Conservation (phyloP, 352 stramenopile species). For the Aphanomyces euteiches region DNA sequence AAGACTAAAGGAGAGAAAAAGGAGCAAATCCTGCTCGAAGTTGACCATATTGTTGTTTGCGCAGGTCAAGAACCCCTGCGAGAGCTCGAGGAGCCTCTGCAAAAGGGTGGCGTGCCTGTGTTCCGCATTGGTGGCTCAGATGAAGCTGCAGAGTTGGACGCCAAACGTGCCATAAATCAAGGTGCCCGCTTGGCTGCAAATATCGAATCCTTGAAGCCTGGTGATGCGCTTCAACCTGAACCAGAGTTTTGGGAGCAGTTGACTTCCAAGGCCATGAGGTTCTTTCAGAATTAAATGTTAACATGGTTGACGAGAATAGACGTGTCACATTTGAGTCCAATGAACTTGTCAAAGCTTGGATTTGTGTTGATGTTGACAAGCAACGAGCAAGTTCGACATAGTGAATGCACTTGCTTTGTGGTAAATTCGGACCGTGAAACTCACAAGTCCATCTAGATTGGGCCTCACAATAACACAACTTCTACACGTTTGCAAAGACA, state of each 20-base stretch:
- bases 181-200: slow-evolving; percentile 81
- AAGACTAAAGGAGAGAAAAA: slow-evolving; percentile 67
- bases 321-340: neutral
- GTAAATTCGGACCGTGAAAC: too few species aligned
- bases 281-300: slow-evolving; percentile 20
- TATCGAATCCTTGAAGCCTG: slow-evolving; percentile 77
- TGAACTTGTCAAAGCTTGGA: too few species aligned
- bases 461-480: too few species aligned
- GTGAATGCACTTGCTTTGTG: too few species aligned
- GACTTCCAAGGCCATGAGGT: slow-evolving; percentile 3
- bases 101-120: slow-evolving; percentile 68
- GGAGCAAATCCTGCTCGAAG: slow-evolving; percentile 78
- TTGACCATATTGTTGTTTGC: slow-evolving; percentile 96
- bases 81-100: slow-evolving; percentile 81
- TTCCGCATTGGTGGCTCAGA: slow-evolving; percentile 95
- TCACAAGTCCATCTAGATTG: too few species aligned
- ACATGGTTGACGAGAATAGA: neutral
- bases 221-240: slow-evolving; percentile 48
- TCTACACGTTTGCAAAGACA: too few species aligned
- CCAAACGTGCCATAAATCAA: slow-evolving; percentile 97
- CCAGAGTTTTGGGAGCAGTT: slow-evolving; percentile 30
- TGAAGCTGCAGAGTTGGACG: slow-evolving; percentile 93
- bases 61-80: slow-evolving; percentile 91
- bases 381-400: too few species aligned
- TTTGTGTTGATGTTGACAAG: too few species aligned